These are phyloP conservation scores for Saccharomyces pastorianus DNA, from an alignment of 1,139 yeast genomes.

Conservation along the genomic window DNA sequence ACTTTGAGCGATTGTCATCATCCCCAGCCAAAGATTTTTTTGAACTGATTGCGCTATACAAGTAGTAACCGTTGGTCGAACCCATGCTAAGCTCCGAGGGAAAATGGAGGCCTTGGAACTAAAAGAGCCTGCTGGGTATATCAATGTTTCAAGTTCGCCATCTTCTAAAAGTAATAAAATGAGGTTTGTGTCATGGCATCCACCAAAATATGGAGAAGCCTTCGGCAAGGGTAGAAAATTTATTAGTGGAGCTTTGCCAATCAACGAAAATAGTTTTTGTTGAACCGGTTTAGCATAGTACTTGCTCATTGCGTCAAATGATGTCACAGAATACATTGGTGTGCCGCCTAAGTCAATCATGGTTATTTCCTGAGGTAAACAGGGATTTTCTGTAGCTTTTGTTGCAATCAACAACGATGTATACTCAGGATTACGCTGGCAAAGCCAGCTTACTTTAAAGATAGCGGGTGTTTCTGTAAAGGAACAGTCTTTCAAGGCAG, in stretches of 20 bases:
- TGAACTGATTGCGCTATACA: conserved; percentile 49
- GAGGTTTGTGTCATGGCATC: conserved; percentile 59
- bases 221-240: conserved; percentile 47
- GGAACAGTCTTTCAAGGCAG: conserved; percentile 8
- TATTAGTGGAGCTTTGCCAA: conserved; percentile 36
- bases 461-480: conserved; percentile 14
- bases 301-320: conserved; percentile 72
- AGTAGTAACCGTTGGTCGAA: conserved; percentile 59
- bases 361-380: conserved; percentile 48
- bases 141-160: conserved; percentile 48
- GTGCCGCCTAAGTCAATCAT: conserved; percentile 75
- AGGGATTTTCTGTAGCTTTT: conserved; percentile 38
- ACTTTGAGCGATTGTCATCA: conserved; percentile 46
- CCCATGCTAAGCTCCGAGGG: conserved; percentile 74
- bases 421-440: conserved; percentile 67
- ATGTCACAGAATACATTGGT: conserved; percentile 68
- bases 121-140: conserved; percentile 47
- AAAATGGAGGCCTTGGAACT: conserved; percentile 52
- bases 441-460: conserved; percentile 51
- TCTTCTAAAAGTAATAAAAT: conserved; percentile 50
- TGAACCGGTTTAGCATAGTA: conserved; percentile 63
- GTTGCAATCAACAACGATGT: conserved; percentile 70
- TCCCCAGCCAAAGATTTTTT: conserved; percentile 62
- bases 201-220: conserved; percentile 57
- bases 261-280: conserved; percentile 47